Evolutionary conservation across 495 filamentous ascomycete genomes (phyloP), one percentile per base, ranked within the genome.

Genomic region (Xylaria bambusicola): DNA sequence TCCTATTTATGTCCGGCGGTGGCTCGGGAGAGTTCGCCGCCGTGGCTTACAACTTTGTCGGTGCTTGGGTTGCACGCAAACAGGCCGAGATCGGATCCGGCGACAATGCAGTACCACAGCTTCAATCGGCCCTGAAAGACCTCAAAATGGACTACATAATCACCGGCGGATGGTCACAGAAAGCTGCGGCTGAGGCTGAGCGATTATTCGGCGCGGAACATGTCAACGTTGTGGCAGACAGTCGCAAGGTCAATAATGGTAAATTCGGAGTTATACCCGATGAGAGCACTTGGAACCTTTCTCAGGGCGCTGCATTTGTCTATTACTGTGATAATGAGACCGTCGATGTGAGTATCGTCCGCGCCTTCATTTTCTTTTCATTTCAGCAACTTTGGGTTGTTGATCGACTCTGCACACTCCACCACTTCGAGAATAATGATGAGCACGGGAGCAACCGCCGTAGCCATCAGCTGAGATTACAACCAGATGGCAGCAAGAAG

Each of bases 281-380:
- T 0, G 87, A 90, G 66, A 74, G 76, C 17, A 75, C 77, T 15
- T 94, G 90, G 90, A 83, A 75, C 2, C 74, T 91, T 62, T 89
- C 83, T 20, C 75, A 80, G 5, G 78, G 78, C 17, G 78, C 84
- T 9, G 86, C 88, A 0, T 80, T 91, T 66, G 83, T 88, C 1
- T 94, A 94, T 73, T 87, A 83, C 61, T 94, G 91, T 67, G 88
- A 90, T 68, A 94, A 94, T 50, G 90, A 93, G 76, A 90, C 87
- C 1, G 86, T 91, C 7, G 89, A 93, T 72, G 60, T 41, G 3
- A 41, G 38, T 17, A n/a, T n/a, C n/a, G n/a, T 15, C 8, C 38
- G 6, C 3, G 38, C 38, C 3, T 6, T 41, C 10, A 8, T 41
- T 17, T 41, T 15, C 3, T 6, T 41, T 15, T 15, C 29, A 5